Conservation (phyloP, 257 asterid genomes). For the Ballota nigra region DNA sequence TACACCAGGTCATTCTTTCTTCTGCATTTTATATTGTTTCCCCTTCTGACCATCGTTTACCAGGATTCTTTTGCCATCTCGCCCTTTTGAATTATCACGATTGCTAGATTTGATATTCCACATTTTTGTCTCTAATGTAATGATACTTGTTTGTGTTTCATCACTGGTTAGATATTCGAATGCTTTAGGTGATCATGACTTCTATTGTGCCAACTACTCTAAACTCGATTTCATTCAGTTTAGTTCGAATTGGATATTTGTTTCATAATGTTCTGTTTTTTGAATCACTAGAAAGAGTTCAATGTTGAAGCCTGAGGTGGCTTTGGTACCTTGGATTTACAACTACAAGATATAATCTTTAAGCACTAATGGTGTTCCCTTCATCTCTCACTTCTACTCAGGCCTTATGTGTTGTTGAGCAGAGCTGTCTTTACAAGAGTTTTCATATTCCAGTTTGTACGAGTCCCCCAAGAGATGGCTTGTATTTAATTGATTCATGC, state of each 20-base stretch:
- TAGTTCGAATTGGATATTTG: neutral
- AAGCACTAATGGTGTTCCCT: neutral
- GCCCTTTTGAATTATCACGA: neutral
- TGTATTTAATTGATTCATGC: neutral
- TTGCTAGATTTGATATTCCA: slow-evolving; percentile 22
- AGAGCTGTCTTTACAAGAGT: neutral
- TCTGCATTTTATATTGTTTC: slow-evolving; percentile 13
- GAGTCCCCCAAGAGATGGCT: neutral
- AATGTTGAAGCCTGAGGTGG: neutral
- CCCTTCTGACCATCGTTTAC: neutral
- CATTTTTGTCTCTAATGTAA: neutral
- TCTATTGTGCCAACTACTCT: neutral
- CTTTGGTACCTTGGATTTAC: slow-evolving; percentile 1
- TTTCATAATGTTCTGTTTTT: neutral
- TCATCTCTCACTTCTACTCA: neutral
- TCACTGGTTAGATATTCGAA: slow-evolving; percentile 13
- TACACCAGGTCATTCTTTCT: slow-evolving; percentile 16
- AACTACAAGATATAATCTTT: neutral
- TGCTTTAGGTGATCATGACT: neutral
- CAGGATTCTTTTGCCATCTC: slow-evolving; percentile 2
- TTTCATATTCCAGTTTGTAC: neutral
- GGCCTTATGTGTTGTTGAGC: neutral
- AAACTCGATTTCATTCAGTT: slow-evolving; percentile 13
- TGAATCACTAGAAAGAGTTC: neutral
- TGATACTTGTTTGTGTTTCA: slow-evolving; percentile 13